Evolutionary conservation across 1,284 basidiomycete genomes (phyloP).

Genomic region (Naganishia albida): DNA sequence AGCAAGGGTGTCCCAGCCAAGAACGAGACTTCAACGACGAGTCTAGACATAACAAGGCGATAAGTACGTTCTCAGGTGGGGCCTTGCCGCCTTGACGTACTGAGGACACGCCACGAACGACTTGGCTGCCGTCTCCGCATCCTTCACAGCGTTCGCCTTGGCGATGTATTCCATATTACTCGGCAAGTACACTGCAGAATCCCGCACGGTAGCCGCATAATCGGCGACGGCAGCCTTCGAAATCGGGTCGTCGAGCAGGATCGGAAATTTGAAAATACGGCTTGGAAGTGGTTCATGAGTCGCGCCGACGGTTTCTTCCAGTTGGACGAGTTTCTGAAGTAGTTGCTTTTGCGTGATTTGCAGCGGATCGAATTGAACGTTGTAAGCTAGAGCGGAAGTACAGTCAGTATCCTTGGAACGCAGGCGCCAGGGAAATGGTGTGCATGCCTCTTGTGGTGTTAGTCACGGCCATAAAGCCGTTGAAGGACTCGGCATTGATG

Average conservation of each 20-base stretch:
- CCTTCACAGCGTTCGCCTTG: constrained; percentile 63
- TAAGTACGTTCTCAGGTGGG: neutral
- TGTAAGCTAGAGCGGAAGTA: constrained; percentile 33
- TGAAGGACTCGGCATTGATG: constrained; percentile 30
- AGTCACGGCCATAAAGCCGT: constrained; percentile 36
- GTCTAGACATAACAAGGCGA: neutral
- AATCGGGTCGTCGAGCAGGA: constrained; percentile 66
- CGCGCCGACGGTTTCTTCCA: constrained; percentile 58
- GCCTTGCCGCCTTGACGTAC: constrained; percentile 12
- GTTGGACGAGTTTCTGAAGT: constrained; percentile 39
- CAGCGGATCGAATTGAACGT: constrained; percentile 39
- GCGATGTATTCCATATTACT: constrained; percentile 70
- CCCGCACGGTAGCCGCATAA: constrained; percentile 63
- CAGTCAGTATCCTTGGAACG: neutral
- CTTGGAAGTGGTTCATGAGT: constrained; percentile 54
- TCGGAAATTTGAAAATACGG: constrained; percentile 62
- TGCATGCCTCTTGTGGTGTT: constrained; percentile 35
- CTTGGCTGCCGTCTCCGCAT: constrained; percentile 43
- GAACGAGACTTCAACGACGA: constrained; percentile 44
- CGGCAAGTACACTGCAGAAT: constrained; percentile 66
- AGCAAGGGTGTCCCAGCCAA: constrained; percentile 45
- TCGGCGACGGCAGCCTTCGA: constrained; percentile 60
- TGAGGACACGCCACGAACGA: constrained; percentile 41
- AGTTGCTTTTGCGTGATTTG: constrained; percentile 35
- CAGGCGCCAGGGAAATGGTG: no score